Evolutionary conservation across 2,329 filamentous ascomycete genomes (phyloP).

Genomic region (Eutypa lata): DNA sequence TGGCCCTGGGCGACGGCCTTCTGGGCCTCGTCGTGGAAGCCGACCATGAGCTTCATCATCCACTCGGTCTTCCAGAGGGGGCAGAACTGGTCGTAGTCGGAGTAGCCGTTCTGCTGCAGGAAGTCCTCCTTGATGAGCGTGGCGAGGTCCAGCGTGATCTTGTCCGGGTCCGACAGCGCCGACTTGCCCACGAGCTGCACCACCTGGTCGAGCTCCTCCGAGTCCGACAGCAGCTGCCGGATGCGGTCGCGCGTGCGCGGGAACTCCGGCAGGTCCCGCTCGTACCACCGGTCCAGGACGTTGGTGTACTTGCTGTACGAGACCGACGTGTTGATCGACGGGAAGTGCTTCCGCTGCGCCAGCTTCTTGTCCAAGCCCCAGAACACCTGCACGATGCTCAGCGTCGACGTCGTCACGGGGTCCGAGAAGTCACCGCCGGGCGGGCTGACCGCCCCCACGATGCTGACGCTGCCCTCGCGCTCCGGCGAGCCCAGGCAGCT

Average conservation of each 20-base stretch:
- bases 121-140: slow-evolving; percentile 96
- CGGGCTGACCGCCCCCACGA: slow-evolving; percentile 94
- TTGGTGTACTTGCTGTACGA: slow-evolving; percentile 97
- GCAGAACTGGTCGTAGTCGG: slow-evolving; percentile 98
- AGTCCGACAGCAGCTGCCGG: slow-evolving; percentile 89
- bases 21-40: slow-evolving; percentile 95
- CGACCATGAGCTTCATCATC: slow-evolving; percentile 99
- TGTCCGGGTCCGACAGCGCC: slow-evolving; percentile 91
- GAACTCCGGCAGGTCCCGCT: slow-evolving; percentile 91
- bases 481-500: slow-evolving; percentile 83
- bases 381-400: slow-evolving; percentile 98
- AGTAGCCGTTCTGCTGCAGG: slow-evolving; percentile 98
- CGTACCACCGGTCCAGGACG: slow-evolving; percentile 88
- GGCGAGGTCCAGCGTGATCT: slow-evolving; percentile 94
- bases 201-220: slow-evolving; percentile 96
- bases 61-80: slow-evolving; percentile 99
- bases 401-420: slow-evolving; percentile 88
- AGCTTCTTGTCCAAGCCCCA: slow-evolving; percentile 99
- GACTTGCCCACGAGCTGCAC: slow-evolving; percentile 98
- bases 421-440: slow-evolving; percentile 99
- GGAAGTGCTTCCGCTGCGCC: slow-evolving; percentile 98
- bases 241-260: slow-evolving; percentile 88
- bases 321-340: slow-evolving; percentile 90
- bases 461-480: slow-evolving; percentile 88
- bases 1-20: slow-evolving; percentile 91